Conservation (phyloP, 1,284 basidiomycete genomes). For the Sanghuangporus baumii region DNA sequence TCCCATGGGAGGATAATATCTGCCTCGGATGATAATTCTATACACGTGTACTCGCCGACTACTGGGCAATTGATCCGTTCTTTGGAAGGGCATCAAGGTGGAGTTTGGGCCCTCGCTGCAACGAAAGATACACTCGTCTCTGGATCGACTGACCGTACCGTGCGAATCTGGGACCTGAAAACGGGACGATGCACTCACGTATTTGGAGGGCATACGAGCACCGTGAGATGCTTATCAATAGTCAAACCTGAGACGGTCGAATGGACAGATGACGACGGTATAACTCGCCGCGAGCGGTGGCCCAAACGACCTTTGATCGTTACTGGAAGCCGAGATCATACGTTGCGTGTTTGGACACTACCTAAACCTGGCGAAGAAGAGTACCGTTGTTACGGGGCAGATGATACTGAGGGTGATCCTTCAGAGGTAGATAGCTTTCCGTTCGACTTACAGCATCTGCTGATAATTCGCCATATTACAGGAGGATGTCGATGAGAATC, state of each 20-base stretch:
- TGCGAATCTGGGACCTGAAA: conserved; percentile 87
- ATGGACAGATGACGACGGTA: conserved; percentile 54
- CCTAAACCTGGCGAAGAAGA: conserved; percentile 75
- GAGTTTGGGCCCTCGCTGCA: conserved; percentile 90
- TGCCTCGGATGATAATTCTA: conserved; percentile 90
- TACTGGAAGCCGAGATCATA: conserved; percentile 89
- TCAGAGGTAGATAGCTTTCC: conserved; percentile 47
- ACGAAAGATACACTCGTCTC: conserved; percentile 85
- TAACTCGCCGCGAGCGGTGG: conserved; percentile 66
- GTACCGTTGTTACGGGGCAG: conserved; percentile 65
- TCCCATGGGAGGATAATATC: conserved; percentile 91
- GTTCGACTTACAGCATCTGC: background rate
- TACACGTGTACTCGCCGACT: conserved; percentile 83
- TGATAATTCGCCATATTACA: conserved; percentile 22
- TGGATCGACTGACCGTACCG: conserved; percentile 90
- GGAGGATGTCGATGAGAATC: conserved; percentile 81
- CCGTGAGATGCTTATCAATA: conserved; percentile 86
- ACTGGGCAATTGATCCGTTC: conserved; percentile 72
- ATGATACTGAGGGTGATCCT: conserved; percentile 62
- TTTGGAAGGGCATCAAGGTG: conserved; percentile 88
- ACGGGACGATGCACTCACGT: conserved; percentile 81
- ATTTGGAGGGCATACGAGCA: conserved; percentile 91
- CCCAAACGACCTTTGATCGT: conserved; percentile 86
- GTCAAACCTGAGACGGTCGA: conserved; percentile 82
- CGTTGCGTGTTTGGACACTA: conserved; percentile 85